phyloP scores from a whole-genome alignment of 176 grass and related monocot species.

The Guadua angustifolia region DNA sequence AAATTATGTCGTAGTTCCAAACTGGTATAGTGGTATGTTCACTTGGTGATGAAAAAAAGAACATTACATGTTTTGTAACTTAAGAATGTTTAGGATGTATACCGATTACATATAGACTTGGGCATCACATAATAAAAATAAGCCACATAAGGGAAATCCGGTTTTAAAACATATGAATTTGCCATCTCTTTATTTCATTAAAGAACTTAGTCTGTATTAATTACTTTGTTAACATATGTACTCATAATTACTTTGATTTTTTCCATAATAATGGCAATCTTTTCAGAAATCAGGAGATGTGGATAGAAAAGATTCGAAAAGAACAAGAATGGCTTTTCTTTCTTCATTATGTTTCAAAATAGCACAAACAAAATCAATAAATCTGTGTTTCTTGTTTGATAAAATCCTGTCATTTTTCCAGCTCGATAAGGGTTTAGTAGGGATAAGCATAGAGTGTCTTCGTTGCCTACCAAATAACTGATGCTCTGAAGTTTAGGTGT shows the following conservation, averaged over 20 bases:
- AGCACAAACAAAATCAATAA: neutral
- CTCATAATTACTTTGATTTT: constrained; percentile 11
- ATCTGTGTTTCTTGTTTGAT: constrained; percentile 21
- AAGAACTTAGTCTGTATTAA: neutral
- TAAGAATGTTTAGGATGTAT: too few species aligned
- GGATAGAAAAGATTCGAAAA: constrained; percentile 64
- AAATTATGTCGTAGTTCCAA: too few species aligned
- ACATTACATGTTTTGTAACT: too few species aligned
- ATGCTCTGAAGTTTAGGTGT: neutral
- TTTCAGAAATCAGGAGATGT: constrained; percentile 78
- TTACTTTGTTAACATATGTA: constrained; percentile 27
- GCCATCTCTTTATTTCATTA: too few species aligned
- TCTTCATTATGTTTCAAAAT: neutral
- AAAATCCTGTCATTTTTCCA: constrained; percentile 23
- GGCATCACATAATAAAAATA: too few species aligned
- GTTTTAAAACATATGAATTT: too few species aligned
- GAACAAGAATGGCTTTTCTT: constrained; percentile 62
- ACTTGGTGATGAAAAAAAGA: too few species aligned
- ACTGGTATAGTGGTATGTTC: too few species aligned
- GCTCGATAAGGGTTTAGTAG: neutral
- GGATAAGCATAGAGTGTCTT: too few species aligned
- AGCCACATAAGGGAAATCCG: too few species aligned
- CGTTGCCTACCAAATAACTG: constrained; percentile 5
- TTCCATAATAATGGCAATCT: constrained; percentile 77
- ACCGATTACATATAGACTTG: too few species aligned